Evolutionary conservation across 108 stramenopile species (phyloP), one percentile per base, ranked within the genome.

Genomic region (Hondaea fermentalgiana): DNA sequence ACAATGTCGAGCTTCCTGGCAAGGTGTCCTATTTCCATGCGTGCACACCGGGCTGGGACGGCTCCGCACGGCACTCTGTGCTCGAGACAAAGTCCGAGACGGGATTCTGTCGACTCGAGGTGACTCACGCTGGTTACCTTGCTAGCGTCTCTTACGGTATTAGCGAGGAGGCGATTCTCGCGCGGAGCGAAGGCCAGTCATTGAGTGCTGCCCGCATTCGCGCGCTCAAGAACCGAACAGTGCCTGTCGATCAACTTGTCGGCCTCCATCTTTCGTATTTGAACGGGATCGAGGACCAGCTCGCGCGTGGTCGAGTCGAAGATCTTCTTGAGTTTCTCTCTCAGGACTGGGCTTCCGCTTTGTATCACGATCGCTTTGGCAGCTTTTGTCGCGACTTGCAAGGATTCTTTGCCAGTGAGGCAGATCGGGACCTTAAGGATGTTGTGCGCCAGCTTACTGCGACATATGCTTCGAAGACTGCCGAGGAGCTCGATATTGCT

Each of bases 291-390:
- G 92, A 89, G 88, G 59, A 28, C n/a, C 47, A 72, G 45, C 89
- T 91, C 60, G 91, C 92, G 49, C 60, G 87, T n/a, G 92, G 92
- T 23, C 51, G 51, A 6, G 91, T 93, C 23, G 60, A 88, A 5
- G 92, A 92, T 72, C 90, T 90, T 72, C 35, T 93, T 8, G 90
- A 91, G 6, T 93, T 92, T 91, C 91, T 93, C 35, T 90, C 87
- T 57, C 69, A 45, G 57, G 93, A 92, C 51, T 90, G 90, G 57
- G 53, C 89, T 5, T 59, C 92, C 16, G 91, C 91, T 19, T 72
- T 93, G 3, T 88, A 72, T 88, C 93, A 93, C 90, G 93, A 90
- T 58, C 92, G 42, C n/a, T 83, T 83, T 23, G 76, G 76, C n/a
- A 53, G 51, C 49, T 83, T 83, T 53, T 83, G 76, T 45, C 45